A percentile compares a stretch with the other conserved stretches of the same genome.
These are phyloP conservation scores for Talaromyces sp. DNA, from an alignment of 2,329 filamentous ascomycete species.

Conservation along the genomic window DNA sequence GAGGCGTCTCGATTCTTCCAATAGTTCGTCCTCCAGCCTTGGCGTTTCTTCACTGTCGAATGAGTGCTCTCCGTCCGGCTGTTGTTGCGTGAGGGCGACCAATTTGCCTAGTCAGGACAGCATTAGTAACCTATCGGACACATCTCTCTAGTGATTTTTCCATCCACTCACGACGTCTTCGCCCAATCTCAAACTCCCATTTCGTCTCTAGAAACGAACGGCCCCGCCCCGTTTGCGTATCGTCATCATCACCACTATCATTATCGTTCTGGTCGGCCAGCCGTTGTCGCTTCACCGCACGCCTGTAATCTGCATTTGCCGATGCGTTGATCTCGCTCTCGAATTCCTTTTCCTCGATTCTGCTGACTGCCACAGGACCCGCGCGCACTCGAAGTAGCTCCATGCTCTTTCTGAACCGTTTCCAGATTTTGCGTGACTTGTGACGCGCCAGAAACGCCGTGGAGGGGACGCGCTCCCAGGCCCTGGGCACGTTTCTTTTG, in stretches of 20 bases:
- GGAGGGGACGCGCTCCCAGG: conserved; percentile 42
- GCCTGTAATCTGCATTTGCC: conserved; percentile 21
- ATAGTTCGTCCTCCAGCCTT: conserved; percentile 1
- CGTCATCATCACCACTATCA: conserved; percentile 8
- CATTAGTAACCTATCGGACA: conserved; percentile 10
- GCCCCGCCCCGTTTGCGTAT: conserved; percentile 16
- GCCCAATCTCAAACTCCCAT: conserved; percentile 30
- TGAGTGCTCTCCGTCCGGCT: background rate
- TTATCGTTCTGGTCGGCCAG: conserved; percentile 14
- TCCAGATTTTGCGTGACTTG: conserved; percentile 42
- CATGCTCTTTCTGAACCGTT: conserved; percentile 35
- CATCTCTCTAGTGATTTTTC: background rate
- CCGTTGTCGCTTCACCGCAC: conserved; percentile 33
- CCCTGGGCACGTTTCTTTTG: conserved; percentile 27
- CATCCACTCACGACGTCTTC: conserved; percentile 12
- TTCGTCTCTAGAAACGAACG: conserved; percentile 37
- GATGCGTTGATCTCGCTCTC: conserved; percentile 29
- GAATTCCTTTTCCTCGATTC: conserved; percentile 18
- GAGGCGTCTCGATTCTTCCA: conserved; percentile 2
- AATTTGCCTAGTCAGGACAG: conserved; percentile 9
- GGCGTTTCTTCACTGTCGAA: conserved; percentile 1
- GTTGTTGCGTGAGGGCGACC: background rate
- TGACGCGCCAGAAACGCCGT: conserved; percentile 34
- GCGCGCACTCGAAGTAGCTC: conserved; percentile 20
- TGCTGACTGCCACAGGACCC: conserved; percentile 11